Percentiles rank a stretch among this genome's conserved stretches.
These are phyloP conservation scores for Pisolithus albus DNA, from an alignment of 768 basidiomycete genomes.

Conservation along the genomic window DNA sequence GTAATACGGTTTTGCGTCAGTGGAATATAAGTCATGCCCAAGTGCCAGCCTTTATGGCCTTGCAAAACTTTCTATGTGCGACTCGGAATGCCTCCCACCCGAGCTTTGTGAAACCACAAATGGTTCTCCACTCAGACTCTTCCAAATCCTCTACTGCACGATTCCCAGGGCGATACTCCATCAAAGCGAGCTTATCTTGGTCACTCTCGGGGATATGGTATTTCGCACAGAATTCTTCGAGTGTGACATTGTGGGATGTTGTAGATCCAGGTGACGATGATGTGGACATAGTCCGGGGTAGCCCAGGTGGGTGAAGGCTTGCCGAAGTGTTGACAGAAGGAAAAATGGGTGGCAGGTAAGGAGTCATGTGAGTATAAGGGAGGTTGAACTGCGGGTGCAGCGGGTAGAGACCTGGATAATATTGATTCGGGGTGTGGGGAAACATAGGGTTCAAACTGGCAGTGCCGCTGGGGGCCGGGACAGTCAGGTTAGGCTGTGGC, in stretches of 20 bases:
- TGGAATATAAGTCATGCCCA: neutral
- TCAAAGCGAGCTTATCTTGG: neutral
- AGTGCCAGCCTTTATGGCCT: neutral
- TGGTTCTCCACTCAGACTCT: neutral
- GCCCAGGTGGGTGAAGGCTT: neutral
- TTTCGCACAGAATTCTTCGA: neutral
- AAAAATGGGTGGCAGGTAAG: neutral
- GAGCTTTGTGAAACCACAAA: neutral
- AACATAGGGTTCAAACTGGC: no score
- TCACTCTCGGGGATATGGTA: neutral
- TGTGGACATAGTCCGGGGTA: neutral
- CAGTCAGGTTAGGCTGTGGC: no score
- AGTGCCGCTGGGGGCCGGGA: no score
- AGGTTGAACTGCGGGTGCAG: no score
- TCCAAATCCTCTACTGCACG: neutral
- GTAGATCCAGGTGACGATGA: neutral
- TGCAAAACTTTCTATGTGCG: constrained; percentile 3
- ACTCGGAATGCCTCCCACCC: neutral
- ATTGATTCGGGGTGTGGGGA: no score
- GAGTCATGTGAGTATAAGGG: no score
- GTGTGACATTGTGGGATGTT: neutral
- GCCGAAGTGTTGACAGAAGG: neutral
- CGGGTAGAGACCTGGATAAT: no score
- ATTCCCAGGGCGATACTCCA: neutral
- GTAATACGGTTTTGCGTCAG: no score